Conservation (phyloP, 108 stramenopile genomes). For the Pseudonitzschia multiseries region DNA sequence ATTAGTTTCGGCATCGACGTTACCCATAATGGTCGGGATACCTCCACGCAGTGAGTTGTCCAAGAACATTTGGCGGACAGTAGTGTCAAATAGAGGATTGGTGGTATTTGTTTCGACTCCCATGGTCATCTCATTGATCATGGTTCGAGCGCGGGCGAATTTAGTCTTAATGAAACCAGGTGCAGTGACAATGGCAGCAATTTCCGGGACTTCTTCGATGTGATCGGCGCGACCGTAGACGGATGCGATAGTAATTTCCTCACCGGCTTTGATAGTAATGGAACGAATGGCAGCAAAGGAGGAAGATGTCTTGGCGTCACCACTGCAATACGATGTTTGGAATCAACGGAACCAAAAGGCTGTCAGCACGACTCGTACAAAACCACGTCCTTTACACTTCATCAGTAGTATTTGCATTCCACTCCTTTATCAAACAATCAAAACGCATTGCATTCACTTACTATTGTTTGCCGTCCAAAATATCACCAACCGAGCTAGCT, state of each 20-base stretch:
- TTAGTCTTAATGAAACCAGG: constrained; percentile 71
- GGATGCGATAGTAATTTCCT: constrained; percentile 74
- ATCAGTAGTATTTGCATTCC: too few species aligned
- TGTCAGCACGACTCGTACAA: neutral
- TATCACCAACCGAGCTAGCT: constrained; percentile 58
- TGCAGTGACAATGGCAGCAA: constrained; percentile 63
- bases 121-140: constrained; percentile 82
- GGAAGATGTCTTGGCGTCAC: constrained; percentile 90
- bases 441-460: neutral
- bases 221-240: constrained; percentile 84
- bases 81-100: constrained; percentile 86
- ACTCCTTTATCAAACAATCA: neutral
- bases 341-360: neutral
- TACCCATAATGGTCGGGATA: constrained; percentile 86
- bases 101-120: constrained; percentile 87
- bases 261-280: constrained; percentile 70
- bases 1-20: constrained; percentile 66
- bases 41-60: constrained; percentile 97
- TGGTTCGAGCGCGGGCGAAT: constrained; percentile 65
- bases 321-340: constrained; percentile 17
- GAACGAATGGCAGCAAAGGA: constrained; percentile 85
- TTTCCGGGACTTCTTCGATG: constrained; percentile 64
- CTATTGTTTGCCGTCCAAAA: constrained; percentile 75
- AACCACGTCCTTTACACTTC: too few species aligned
- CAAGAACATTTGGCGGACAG: constrained; percentile 91